Conservation (phyloP, 1,139 yeast species). For the Pichia sp. region DNA sequence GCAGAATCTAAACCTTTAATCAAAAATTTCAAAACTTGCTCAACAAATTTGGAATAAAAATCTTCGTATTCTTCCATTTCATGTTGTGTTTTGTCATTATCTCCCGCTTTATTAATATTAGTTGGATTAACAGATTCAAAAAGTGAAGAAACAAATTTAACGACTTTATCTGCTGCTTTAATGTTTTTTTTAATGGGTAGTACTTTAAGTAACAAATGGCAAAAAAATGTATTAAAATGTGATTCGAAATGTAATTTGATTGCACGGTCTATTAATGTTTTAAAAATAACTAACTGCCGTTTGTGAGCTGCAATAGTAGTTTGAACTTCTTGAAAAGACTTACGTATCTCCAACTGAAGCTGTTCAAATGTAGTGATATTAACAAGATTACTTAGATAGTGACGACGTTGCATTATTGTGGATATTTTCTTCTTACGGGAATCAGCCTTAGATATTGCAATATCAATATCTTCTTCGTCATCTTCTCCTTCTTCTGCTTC, state of each 20-base stretch:
- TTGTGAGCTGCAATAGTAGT: constrained; percentile 67
- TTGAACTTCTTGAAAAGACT: constrained; percentile 81
- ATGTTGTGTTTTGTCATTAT: constrained; percentile 22
- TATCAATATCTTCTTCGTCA: constrained; percentile 10
- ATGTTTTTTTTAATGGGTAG: constrained; percentile 68
- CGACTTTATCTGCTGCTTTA: constrained; percentile 67
- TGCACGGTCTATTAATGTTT: constrained; percentile 54
- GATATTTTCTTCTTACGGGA: constrained; percentile 3
- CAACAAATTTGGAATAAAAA: constrained; percentile 45
- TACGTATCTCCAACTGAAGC: constrained; percentile 47
- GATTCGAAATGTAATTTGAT: constrained; percentile 45
- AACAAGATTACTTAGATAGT: constrained; percentile 14
- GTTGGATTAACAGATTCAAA: constrained; percentile 42
- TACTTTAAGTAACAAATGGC: constrained; percentile 56
- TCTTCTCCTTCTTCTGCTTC: constrained; percentile 7
- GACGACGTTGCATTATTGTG: constrained; percentile 2
- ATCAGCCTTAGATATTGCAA: constrained; percentile 7
- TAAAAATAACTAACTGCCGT: constrained; percentile 60
- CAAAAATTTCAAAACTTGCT: constrained; percentile 57
- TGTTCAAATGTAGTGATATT: constrained; percentile 22
- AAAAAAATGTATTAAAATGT: constrained; percentile 54
- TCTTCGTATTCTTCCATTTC: constrained; percentile 23
- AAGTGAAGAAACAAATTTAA: constrained; percentile 66
- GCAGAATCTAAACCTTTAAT: constrained; percentile 72
- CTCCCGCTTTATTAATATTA: constrained; percentile 15